Evolutionary conservation across 805 yeast genomes (phyloP).

Genomic region (Candida nonsorbophila): DNA sequence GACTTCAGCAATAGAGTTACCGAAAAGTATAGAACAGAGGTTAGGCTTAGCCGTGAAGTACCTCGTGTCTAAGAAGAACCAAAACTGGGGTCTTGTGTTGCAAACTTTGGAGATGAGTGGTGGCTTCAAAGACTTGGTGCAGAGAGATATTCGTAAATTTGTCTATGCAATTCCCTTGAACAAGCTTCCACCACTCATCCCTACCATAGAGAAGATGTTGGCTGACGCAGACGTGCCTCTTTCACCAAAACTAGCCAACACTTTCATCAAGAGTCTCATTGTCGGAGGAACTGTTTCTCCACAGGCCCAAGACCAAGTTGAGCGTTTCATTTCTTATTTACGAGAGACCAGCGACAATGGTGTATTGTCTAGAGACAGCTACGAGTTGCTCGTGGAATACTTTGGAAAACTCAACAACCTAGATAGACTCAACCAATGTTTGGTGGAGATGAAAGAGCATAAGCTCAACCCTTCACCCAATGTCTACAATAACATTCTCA

Average conservation of each 20-base stretch:
- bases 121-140: conserved; percentile 28
- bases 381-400: conserved; percentile 40
- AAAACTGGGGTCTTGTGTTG: conserved; percentile 46
- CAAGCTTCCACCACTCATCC: conserved; percentile 28
- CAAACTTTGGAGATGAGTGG: conserved; percentile 27
- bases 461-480: conserved; percentile 38
- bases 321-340: too few relatives aligned
- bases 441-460: conserved; percentile 30
- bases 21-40: conserved; percentile 27
- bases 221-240: conserved; percentile 22
- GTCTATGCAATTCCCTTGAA: conserved; percentile 36
- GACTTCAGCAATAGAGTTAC: conserved; percentile 24
- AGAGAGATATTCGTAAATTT: conserved; percentile 29
- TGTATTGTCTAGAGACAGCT: conserved; percentile 32
- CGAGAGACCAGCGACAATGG: conserved; percentile 14
- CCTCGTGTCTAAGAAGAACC: conserved; percentile 32
- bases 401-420: conserved; percentile 38
- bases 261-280: conserved; percentile 31
- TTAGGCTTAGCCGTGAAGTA: conserved; percentile 36
- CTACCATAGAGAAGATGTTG: conserved; percentile 31
- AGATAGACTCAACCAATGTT: conserved; percentile 29
- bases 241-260: conserved; percentile 29
- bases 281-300: conserved; percentile 13
- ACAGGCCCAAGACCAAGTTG: too few relatives aligned
- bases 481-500: conserved; percentile 54